A percentile compares a stretch with the other conserved stretches of the same genome.
Conservation (phyloP, 345 rosid species). For the Luvunga scandens region DNA sequence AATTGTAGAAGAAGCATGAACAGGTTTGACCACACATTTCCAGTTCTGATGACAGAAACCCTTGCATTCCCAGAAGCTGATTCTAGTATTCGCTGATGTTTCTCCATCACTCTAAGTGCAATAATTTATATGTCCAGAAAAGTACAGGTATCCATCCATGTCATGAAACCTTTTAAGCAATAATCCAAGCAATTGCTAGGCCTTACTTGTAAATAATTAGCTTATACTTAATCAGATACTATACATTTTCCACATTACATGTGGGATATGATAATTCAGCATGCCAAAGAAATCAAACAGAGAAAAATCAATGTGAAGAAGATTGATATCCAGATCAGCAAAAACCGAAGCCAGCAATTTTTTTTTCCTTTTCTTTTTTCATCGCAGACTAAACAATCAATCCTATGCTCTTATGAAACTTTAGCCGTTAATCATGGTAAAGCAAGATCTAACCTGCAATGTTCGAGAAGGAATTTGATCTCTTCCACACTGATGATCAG, state of each 20-base stretch:
- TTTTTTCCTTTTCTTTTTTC: not conserved
- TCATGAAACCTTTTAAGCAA: not conserved
- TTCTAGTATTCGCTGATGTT: not conserved
- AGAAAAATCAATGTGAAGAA: constrained; percentile 5
- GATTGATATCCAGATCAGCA: not conserved
- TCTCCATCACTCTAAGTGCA: not conserved
- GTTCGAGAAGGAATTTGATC: constrained; percentile 59
- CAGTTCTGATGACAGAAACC: not conserved
- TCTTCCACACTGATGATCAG: constrained; percentile 67
- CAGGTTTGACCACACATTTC: not conserved
- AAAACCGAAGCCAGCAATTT: not conserved
- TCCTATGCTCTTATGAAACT: not conserved
- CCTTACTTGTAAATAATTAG: not conserved
- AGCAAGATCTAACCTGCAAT: constrained; percentile 47
- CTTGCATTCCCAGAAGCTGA: not conserved
- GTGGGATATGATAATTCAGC: not conserved
- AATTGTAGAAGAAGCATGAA: not conserved
- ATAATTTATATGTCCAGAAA: not conserved
- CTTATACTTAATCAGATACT: not conserved
- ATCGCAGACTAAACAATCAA: constrained; percentile 5
- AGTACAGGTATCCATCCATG: not conserved
- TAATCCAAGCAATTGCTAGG: not conserved
- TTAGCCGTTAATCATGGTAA: constrained; percentile 6
- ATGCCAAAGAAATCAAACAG: not conserved
- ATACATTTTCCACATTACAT: not conserved